A percentile compares a stretch with the other conserved stretches of the same genome.
phyloP scores from a whole-genome alignment of 345 rosid species.

The Lumnitzera littorea region DNA sequence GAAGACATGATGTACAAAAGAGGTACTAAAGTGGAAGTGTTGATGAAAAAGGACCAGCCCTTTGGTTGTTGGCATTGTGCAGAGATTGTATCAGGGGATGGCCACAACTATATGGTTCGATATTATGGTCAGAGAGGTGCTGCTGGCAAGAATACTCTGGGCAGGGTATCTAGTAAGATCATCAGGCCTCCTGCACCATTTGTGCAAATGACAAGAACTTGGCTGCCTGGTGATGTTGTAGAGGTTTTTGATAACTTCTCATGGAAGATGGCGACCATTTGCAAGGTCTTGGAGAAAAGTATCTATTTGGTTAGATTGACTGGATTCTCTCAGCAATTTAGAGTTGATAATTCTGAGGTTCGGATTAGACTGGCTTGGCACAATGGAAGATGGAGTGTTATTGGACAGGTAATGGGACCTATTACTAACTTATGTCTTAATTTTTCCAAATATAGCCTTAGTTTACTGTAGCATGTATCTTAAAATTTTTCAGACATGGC shows the following conservation, averaged over 20 bases:
- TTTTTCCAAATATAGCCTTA: background rate
- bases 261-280: conserved; percentile 78
- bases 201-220: conserved; percentile 24
- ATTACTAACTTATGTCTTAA: background rate
- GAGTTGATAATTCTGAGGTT: conserved; percentile 32
- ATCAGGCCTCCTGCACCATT: conserved; percentile 60
- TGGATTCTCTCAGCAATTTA: conserved; percentile 55
- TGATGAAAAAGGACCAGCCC: conserved; percentile 47
- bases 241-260: conserved; percentile 55
- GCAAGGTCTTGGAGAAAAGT: conserved; percentile 35
- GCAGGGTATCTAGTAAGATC: conserved; percentile 43
- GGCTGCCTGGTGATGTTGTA: conserved; percentile 65
- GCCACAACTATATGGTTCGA: conserved; percentile 47
- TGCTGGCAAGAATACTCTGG: conserved; percentile 11
- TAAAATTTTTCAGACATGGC: background rate
- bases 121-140: conserved; percentile 25
- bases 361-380: conserved; percentile 74
- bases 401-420: conserved; percentile 40
- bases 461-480: background rate
- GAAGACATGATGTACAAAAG: conserved; percentile 51
- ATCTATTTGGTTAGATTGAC: conserved; percentile 47
- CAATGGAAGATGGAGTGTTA: conserved; percentile 50
- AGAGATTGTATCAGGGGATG: conserved; percentile 60
- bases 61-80: conserved; percentile 72
- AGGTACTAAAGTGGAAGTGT: conserved; percentile 65